Evolutionary conservation across 2,329 filamentous ascomycete species (phyloP).

Genomic region (Aspergillus ibericus): DNA sequence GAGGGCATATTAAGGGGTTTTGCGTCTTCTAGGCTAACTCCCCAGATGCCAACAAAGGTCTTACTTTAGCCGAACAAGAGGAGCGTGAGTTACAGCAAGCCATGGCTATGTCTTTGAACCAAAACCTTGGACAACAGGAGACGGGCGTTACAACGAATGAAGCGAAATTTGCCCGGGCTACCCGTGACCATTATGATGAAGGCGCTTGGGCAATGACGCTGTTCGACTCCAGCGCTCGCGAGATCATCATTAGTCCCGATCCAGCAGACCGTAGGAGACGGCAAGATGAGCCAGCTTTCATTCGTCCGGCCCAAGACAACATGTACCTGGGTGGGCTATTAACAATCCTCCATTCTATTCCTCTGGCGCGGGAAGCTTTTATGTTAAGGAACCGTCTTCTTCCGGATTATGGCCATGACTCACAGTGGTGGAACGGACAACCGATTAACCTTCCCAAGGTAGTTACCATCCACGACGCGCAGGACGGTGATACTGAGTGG

Average conservation of each 20-base stretch:
- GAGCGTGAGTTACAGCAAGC: conserved; percentile 48
- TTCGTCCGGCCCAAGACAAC: conserved; percentile 55
- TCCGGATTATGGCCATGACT: conserved; percentile 55
- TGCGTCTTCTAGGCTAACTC: conserved; percentile 17
- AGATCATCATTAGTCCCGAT: conserved; percentile 57
- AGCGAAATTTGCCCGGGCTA: conserved; percentile 56
- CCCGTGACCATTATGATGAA: conserved; percentile 54
- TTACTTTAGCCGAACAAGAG: conserved; percentile 45
- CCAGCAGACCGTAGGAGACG: conserved; percentile 51
- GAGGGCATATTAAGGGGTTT: conserved; percentile 12
- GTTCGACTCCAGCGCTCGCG: conserved; percentile 48
- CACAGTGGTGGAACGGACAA: conserved; percentile 64
- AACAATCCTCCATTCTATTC: conserved; percentile 63
- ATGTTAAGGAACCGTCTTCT: conserved; percentile 49
- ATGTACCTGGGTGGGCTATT: conserved; percentile 59
- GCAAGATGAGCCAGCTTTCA: conserved; percentile 54
- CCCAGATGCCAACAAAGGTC: conserved; percentile 27
- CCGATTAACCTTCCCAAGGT: conserved; percentile 52
- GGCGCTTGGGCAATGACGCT: conserved; percentile 58
- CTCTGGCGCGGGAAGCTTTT: conserved; percentile 58
- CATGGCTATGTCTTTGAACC: conserved; percentile 48
- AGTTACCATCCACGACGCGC: conserved; percentile 45
- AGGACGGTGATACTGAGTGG: conserved; percentile 35
- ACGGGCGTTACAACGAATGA: conserved; percentile 50
- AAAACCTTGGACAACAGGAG: conserved; percentile 52